These are phyloP conservation scores for Trichoderma sp. DNA, from an alignment of 2,329 filamentous ascomycete genomes.

Conservation along the genomic window DNA sequence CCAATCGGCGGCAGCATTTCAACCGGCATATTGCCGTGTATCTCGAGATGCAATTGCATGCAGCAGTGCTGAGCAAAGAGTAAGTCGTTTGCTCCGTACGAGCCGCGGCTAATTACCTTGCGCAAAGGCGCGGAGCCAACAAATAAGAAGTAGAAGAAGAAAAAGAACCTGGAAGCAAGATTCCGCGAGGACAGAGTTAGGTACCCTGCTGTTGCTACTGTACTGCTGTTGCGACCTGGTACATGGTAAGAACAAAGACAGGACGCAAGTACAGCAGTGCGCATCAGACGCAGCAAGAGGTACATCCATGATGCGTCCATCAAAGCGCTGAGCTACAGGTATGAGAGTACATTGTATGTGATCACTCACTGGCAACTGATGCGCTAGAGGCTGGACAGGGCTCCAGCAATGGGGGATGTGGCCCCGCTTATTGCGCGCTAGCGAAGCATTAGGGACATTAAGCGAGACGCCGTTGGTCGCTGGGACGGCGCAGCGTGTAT, in stretches of 20 bases:
- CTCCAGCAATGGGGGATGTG: background rate
- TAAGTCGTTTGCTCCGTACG: background rate
- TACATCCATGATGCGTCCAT: background rate
- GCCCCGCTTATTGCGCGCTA: slow-evolving; percentile 28
- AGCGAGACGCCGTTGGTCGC: slow-evolving; percentile 38
- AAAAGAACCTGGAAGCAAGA: background rate
- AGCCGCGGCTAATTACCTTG: background rate
- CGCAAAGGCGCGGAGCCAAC: background rate
- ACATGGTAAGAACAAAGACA: background rate
- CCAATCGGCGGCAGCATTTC: background rate
- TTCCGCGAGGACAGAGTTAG: background rate
- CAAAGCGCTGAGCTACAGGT: background rate
- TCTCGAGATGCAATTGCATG: background rate
- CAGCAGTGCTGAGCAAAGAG: background rate
- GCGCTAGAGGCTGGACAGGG: slow-evolving; percentile 7
- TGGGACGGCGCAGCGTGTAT: slow-evolving; percentile 36
- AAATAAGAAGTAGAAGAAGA: background rate
- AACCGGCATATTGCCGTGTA: slow-evolving; percentile 3
- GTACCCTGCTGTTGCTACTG: background rate
- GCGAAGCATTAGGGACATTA: slow-evolving; percentile 37
- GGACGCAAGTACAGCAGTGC: background rate
- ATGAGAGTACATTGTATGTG: background rate
- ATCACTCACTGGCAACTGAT: background rate
- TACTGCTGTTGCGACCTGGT: background rate
- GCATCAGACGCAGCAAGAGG: background rate